Evolutionary conservation across 2,329 filamentous ascomycete species (phyloP), one percentile per base, ranked within the genome.

Genomic region (Hawksworthiomyces lignivorus): DNA sequence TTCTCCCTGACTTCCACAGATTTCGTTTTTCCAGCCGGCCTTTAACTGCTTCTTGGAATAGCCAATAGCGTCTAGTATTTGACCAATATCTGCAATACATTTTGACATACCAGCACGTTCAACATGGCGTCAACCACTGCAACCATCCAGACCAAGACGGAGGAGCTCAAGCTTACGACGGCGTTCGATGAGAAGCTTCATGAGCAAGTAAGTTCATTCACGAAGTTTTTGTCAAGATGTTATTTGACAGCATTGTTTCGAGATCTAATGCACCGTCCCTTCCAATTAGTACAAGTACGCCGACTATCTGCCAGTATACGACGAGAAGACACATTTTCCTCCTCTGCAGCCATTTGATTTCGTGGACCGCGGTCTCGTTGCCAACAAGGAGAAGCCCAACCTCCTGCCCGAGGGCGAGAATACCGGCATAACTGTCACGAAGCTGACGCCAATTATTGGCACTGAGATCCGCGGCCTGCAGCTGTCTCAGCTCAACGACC

Each of bases 401-500:
- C 52, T 61, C 4, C 40, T 60, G 12, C 40, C 51, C n/a, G 36
- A 45, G 31, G 39, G 36, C 15, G 29, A 18, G 9, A 48, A 46
- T 8, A 2, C 52, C 1, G 41, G 40, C 9, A 35, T 55, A 20
- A 51, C 53, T 17, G 47, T 50, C 12, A 56, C 45, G 22, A 51
- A 47, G 29, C 39, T 63, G 18, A 64, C 59, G 1, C 52, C 57
- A 3, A 53, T 57, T 36, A 63, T 68, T 32, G 63, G 64, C 11
- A 66, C 63, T 5, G 64, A 68, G 46, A 61, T 67, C 32, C 52
- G 59, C 5, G 62, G 62, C 1, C 49, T 66, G 21, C 64, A 67
- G 44, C 50, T 67, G 3, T 62, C 60, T 12, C 50, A 60, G 30
- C 55, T 67, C 30, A 61, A 52, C 9, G 57, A 63, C 45, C 49